phyloP scores from a whole-genome alignment of 2,329 filamentous ascomycete genomes.

The Neophaeococcomyces mojaviensis region DNA sequence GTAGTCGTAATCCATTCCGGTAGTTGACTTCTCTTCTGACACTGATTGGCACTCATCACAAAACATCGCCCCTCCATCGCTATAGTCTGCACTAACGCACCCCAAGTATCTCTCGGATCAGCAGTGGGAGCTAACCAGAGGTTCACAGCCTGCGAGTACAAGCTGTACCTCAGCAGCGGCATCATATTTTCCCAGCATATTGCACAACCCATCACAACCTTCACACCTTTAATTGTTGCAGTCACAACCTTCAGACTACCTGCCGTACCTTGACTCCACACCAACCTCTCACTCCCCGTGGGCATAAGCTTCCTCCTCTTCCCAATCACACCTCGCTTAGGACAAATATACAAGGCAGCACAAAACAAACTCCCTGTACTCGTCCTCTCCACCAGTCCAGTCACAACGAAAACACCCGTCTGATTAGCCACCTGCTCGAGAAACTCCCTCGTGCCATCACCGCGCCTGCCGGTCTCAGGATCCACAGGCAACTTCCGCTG shows the following conservation, averaged over 20 bases:
- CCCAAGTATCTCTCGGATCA: conserved; percentile 75
- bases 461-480: conserved; percentile 45
- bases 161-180: conserved; percentile 72
- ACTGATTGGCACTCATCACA: conserved; percentile 81
- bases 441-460: conserved; percentile 71
- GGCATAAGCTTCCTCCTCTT: conserved; percentile 93
- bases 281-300: conserved; percentile 72
- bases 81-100: conserved; percentile 71
- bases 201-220: conserved; percentile 72
- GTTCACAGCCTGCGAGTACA: conserved; percentile 88
- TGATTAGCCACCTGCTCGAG: conserved; percentile 69
- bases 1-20: conserved; percentile 48
- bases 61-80: conserved; percentile 77
- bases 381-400: conserved; percentile 69
- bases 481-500: conserved; percentile 50
- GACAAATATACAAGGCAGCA: conserved; percentile 72
- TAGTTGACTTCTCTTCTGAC: conserved; percentile 53
- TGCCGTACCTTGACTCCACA: conserved; percentile 82
- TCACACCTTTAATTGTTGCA: conserved; percentile 69
- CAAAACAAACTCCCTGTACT: conserved; percentile 76
- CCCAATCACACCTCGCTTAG: conserved; percentile 62
- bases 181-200: conserved; percentile 99
- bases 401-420: conserved; percentile 74
- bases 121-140: conserved; percentile 86
- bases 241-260: conserved; percentile 71